A percentile compares a stretch with the other conserved stretches of the same genome.
These are phyloP conservation scores for Coccinonectria pachysandricola DNA, from an alignment of 2,329 filamentous ascomycete genomes.

Conservation along the genomic window DNA sequence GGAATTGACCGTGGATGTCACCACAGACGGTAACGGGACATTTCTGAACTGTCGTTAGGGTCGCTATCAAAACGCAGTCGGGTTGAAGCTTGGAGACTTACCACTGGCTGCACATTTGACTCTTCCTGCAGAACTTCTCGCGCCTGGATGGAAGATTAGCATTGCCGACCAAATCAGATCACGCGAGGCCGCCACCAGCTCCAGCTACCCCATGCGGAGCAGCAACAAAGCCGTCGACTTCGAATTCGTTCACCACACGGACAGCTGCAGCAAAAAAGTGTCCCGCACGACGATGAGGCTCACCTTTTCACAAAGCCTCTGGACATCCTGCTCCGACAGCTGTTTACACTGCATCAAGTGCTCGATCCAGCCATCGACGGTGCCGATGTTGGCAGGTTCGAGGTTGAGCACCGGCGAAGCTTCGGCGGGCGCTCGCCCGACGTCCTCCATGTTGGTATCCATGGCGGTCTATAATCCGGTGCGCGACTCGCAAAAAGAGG, in stretches of 20 bases:
- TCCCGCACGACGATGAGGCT: too few species aligned
- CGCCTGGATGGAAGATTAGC: conserved; percentile 49
- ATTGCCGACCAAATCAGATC: conserved; percentile 12
- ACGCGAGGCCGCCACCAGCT: conserved; percentile 19
- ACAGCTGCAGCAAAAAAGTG: conserved; percentile 2
- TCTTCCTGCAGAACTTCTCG: conserved; percentile 94
- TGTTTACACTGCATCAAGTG: conserved; percentile 98
- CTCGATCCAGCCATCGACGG: conserved; percentile 97
- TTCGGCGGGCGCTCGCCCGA: conserved; percentile 73
- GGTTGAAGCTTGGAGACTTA: conserved; percentile 33
- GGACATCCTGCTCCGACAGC: conserved; percentile 86
- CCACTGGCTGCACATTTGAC: conserved; percentile 97
- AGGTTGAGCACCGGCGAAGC: conserved; percentile 54
- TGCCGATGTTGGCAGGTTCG: conserved; percentile 84
- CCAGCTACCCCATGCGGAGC: conserved; percentile 6
- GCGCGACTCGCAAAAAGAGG: too few species aligned
- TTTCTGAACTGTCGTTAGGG: conserved; percentile 49
- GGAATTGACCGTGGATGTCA: conserved; percentile 98
- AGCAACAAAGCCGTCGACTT: conserved; percentile 4
- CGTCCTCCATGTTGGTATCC: conserved; percentile 99
- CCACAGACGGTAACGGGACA: conserved; percentile 97
- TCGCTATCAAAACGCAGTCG: not conserved
- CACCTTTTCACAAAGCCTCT: conserved; percentile 96
- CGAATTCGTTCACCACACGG: conserved; percentile 1
- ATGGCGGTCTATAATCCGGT: too few species aligned